Evolutionary conservation across 768 basidiomycete genomes (phyloP).

Genomic region (Phanerochaete sordida): DNA sequence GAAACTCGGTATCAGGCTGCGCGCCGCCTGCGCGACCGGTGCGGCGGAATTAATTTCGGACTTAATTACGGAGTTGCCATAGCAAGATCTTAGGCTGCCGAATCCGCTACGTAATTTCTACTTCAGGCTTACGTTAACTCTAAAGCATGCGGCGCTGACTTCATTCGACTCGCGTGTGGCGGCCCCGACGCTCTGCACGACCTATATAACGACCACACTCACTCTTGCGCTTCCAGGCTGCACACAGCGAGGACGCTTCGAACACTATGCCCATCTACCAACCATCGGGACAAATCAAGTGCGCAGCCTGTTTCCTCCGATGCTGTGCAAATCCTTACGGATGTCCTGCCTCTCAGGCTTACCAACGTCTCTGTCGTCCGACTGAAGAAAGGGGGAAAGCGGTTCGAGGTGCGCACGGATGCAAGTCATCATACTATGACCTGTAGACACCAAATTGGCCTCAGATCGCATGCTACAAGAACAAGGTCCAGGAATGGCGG

Average conservation of each 20-base stretch:
- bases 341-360: slow-evolving; percentile 47
- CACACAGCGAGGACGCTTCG: background rate
- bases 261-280: slow-evolving; percentile 59
- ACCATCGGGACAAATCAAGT: slow-evolving; percentile 91
- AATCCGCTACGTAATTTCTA: background rate
- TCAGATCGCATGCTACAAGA: slow-evolving; percentile 98
- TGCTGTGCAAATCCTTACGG: slow-evolving; percentile 10
- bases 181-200: background rate
- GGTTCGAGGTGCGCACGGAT: slow-evolving; percentile 87
- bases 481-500: slow-evolving; percentile 97
- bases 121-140: background rate
- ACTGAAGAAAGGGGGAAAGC: slow-evolving; percentile 94
- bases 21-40: background rate
- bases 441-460: background rate
- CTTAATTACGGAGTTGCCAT: background rate
- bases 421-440: background rate
- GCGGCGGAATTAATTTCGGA: background rate
- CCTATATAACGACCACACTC: background rate
- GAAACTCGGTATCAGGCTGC: background rate
- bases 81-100: background rate
- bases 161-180: background rate
- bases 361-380: slow-evolving; percentile 97
- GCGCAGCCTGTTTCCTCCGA: slow-evolving; percentile 9
- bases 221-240: background rate
- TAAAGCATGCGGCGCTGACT: background rate